These are phyloP conservation scores for Xylariaceae sp. DNA, from an alignment of 2,329 filamentous ascomycete genomes.

Conservation along the genomic window DNA sequence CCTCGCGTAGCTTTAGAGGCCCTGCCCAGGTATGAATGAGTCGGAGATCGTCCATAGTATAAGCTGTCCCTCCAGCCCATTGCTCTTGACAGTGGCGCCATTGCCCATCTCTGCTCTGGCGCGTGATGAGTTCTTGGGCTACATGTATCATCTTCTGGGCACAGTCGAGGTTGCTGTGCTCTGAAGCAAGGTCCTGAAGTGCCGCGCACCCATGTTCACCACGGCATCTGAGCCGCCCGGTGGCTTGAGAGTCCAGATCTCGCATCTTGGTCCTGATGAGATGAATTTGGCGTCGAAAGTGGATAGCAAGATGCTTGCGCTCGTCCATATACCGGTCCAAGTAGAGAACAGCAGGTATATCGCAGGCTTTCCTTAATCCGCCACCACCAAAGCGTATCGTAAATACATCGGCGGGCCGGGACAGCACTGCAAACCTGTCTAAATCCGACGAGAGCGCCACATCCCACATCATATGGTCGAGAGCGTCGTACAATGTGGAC, in stretches of 20 bases:
- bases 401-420: constrained; percentile 48
- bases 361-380: constrained; percentile 41
- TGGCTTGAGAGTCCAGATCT: constrained; percentile 17
- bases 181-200: constrained; percentile 18
- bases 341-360: constrained; percentile 50
- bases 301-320: constrained; percentile 42
- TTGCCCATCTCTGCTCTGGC: constrained; percentile 24
- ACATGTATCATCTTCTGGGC: constrained; percentile 21
- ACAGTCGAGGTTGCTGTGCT: constrained; percentile 25
- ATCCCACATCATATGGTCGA: constrained; percentile 47
- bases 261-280: constrained; percentile 22
- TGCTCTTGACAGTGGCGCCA: constrained; percentile 24
- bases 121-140: constrained; percentile 19
- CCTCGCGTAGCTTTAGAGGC: constrained; percentile 33
- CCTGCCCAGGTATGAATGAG: constrained; percentile 38
- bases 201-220: constrained; percentile 20
- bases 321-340: constrained; percentile 49
- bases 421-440: constrained; percentile 41
- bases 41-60: constrained; percentile 27
- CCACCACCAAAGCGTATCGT: constrained; percentile 42
- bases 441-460: constrained; percentile 37
- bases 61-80: constrained; percentile 16
- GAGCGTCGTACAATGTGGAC: constrained; percentile 43
- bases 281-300: constrained; percentile 37
- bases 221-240: constrained; percentile 17